Percentiles rank a stretch among this genome's conserved stretches.
These are phyloP conservation scores for Penicillium sp. DNA, from an alignment of 2,329 filamentous ascomycete genomes.

Conservation along the genomic window DNA sequence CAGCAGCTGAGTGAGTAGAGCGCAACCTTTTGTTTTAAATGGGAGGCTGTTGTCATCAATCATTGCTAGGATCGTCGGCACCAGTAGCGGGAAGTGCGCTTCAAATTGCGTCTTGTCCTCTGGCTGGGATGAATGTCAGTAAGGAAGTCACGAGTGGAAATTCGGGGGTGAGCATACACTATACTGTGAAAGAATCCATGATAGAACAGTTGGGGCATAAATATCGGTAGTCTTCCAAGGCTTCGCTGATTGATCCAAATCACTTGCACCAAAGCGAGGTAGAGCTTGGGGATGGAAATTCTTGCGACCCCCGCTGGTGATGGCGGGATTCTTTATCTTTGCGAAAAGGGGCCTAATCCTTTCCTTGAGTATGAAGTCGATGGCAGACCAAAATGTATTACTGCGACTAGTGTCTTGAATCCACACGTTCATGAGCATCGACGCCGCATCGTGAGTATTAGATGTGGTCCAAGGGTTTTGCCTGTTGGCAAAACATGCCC, in stretches of 20 bases:
- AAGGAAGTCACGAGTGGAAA: background rate
- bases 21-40: constrained; percentile 43
- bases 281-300: constrained; percentile 41
- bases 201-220: constrained; percentile 37
- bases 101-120: constrained; percentile 36
- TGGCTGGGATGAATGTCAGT: constrained; percentile 24
- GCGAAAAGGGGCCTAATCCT: constrained; percentile 45
- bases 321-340: constrained; percentile 41
- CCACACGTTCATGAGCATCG: constrained; percentile 8
- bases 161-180: constrained; percentile 25
- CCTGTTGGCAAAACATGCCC: constrained; percentile 35
- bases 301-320: constrained; percentile 47
- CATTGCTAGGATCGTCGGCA: constrained; percentile 45
- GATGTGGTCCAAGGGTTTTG: constrained; percentile 39
- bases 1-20: constrained; percentile 37
- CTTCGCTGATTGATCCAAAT: constrained; percentile 38
- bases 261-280: constrained; percentile 37
- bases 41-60: constrained; percentile 43
- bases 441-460: constrained; percentile 14
- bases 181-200: constrained; percentile 40
- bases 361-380: constrained; percentile 29
- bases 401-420: background rate
- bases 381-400: constrained; percentile 10
- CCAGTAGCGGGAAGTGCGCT: constrained; percentile 45
- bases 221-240: constrained; percentile 42